Evolutionary conservation across 805 yeast species (phyloP).

Genomic region (Candida chilensis): DNA sequence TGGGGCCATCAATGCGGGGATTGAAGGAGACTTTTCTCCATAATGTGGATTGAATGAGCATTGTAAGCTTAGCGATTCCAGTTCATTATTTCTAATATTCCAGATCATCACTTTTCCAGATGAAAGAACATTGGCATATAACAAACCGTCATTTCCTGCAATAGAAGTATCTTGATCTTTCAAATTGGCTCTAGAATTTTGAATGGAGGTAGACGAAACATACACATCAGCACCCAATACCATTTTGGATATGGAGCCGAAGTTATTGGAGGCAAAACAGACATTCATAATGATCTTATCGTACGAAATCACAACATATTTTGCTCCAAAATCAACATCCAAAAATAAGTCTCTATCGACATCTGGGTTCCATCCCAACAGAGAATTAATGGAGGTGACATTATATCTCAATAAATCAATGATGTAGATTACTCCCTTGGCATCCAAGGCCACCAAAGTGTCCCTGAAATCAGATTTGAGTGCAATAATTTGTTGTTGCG

Average conservation of each 20-base stretch:
- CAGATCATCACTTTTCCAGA: constrained; percentile 31
- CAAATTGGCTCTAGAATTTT: neutral
- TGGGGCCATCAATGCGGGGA: constrained; percentile 6
- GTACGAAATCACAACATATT: constrained; percentile 10
- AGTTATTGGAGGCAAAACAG: neutral
- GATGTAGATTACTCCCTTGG: constrained; percentile 11
- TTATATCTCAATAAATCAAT: constrained; percentile 4
- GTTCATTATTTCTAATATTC: constrained; percentile 24
- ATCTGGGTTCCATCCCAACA: too few relatives aligned
- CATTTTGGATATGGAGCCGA: neutral
- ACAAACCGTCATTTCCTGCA: constrained; percentile 30
- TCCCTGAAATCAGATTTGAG: constrained; percentile 17
- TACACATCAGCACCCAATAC: neutral
- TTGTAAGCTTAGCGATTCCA: too few relatives aligned
- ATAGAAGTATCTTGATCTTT: neutral
- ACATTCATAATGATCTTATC: constrained; percentile 1
- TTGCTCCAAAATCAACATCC: constrained; percentile 18
- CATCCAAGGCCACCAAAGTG: constrained; percentile 9
- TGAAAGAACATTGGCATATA: constrained; percentile 24
- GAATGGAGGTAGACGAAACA: neutral
- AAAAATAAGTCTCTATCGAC: neutral
- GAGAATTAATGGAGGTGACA: too few relatives aligned
- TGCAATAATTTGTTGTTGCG: constrained; percentile 10
- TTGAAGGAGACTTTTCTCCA: too few relatives aligned
- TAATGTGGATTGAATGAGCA: constrained; percentile 5